Evolutionary conservation across 2,329 filamentous ascomycete species (phyloP), one percentile per base, ranked within the genome.

Genomic region (Nigrospora sphaerica): DNA sequence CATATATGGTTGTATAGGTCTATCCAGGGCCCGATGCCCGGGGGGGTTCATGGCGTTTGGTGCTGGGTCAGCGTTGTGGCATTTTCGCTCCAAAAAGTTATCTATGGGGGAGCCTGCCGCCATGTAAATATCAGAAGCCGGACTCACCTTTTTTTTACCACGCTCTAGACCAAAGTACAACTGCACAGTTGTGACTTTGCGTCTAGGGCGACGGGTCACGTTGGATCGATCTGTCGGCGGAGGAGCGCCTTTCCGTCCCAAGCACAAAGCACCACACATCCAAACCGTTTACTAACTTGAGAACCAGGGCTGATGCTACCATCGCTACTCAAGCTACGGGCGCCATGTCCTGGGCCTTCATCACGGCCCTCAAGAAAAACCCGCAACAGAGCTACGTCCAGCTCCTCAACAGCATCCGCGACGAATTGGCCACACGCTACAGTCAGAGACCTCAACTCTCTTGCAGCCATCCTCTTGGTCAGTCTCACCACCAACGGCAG

Each of bases 281-380:
- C 7, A 10, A 11, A n/a, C 2, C 13, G 17, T 31, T 39, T 19
- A 32, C 45, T 49, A 41, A 48, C 45, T 14, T 3, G 10, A 28
- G 12, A 18, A 12, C 42, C 56, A 95, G 90, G 49, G 87, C 89
- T 69, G 93, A 98, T 65, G 91, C 93, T 12, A 87, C 83, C 28
- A 96, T 97, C 55, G 81, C 78, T 38, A 83, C 88, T 47, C 79
- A 96, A 69, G 92, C 93, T 32, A 98, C 93, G 0, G 93, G 93
- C 46, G 93, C 93, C 66, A 97, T 98, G 93, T 95, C 90, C 4
- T 96, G 87, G 82, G 93, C 93, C 2, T 98, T 98, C 66, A 93
- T 98, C 65, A 83, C 78, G 1, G 85, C 91, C 17, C 77, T 97
- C 60, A 91, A 87, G 74, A 89, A 91, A 72, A 95, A 95, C 62